These are phyloP conservation scores for Arthroderma sp. DNA, from an alignment of 2,329 filamentous ascomycete species.

Conservation along the genomic window DNA sequence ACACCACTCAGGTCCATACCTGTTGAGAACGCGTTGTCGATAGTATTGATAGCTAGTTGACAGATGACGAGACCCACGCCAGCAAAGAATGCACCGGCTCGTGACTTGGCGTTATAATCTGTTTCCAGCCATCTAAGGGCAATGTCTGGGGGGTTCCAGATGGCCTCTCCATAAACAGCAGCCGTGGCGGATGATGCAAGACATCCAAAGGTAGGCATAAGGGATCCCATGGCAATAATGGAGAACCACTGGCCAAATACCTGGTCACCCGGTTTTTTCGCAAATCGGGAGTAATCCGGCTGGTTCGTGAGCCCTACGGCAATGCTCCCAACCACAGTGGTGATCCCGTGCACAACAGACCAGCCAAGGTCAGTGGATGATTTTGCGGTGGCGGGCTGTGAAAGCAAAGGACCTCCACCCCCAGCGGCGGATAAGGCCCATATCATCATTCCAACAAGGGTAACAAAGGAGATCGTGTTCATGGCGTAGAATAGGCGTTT, in stretches of 20 bases:
- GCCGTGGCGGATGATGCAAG: slow-evolving; percentile 22
- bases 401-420: slow-evolving; percentile 4
- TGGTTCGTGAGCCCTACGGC: slow-evolving; percentile 36
- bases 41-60: slow-evolving; percentile 32
- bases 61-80: slow-evolving; percentile 32
- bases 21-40: slow-evolving; percentile 34
- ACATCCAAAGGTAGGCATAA: slow-evolving; percentile 15
- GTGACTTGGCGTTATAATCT: slow-evolving; percentile 18
- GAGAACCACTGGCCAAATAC: slow-evolving; percentile 30
- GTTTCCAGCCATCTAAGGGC: slow-evolving; percentile 25
- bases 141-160: slow-evolving; percentile 34
- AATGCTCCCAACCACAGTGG: slow-evolving; percentile 32
- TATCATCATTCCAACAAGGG: slow-evolving; percentile 8
- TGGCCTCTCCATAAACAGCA: slow-evolving; percentile 22
- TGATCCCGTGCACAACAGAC: slow-evolving; percentile 28
- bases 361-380: slow-evolving; percentile 18
- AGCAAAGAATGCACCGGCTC: slow-evolving; percentile 36
- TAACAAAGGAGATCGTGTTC: slow-evolving; percentile 4
- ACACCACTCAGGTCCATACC: slow-evolving; percentile 43
- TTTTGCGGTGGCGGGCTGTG: slow-evolving; percentile 2
- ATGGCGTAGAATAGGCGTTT: slow-evolving; percentile 7
- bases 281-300: slow-evolving; percentile 33
- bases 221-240: not conserved
- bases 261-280: slow-evolving; percentile 25
- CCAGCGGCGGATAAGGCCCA: slow-evolving; percentile 9